Evolutionary conservation across 2,329 filamentous ascomycete genomes (phyloP).

Genomic region (Venturia effusa): DNA sequence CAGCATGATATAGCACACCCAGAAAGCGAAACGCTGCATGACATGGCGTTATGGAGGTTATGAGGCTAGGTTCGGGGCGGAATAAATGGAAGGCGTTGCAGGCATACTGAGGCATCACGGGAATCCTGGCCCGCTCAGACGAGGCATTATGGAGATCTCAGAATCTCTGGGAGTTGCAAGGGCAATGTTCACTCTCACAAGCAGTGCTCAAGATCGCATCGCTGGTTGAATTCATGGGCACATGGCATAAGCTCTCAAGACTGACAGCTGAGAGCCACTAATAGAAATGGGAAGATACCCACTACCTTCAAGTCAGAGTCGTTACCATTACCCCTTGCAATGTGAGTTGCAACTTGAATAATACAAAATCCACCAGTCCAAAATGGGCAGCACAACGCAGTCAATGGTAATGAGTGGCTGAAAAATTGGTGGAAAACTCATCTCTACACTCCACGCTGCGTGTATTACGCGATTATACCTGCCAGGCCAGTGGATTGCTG

Average conservation of each 20-base stretch:
- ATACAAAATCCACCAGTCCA: not conserved
- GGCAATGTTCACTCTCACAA: not conserved
- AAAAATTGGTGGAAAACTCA: not conserved
- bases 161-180: not conserved
- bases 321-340: not conserved
- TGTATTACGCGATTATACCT: not conserved
- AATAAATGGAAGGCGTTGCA: constrained; percentile 1
- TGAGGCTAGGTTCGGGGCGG: not conserved
- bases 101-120: not conserved
- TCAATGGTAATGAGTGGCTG: not conserved
- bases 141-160: not conserved
- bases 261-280: not conserved
- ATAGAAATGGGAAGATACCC: not conserved
- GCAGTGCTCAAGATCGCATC: not conserved
- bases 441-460: not conserved
- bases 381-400: not conserved
- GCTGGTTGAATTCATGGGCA: not conserved
- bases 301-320: not conserved
- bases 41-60: not conserved
- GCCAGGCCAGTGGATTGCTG: not conserved
- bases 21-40: not conserved
- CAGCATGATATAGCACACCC: not conserved
- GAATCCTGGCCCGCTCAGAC: not conserved
- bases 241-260: not conserved
- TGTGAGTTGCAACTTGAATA: not conserved